A percentile compares a stretch with the other conserved stretches of the same genome.
These are phyloP conservation scores for Clonostachys rosea DNA, from an alignment of 2,329 filamentous ascomycete species.

Conservation along the genomic window DNA sequence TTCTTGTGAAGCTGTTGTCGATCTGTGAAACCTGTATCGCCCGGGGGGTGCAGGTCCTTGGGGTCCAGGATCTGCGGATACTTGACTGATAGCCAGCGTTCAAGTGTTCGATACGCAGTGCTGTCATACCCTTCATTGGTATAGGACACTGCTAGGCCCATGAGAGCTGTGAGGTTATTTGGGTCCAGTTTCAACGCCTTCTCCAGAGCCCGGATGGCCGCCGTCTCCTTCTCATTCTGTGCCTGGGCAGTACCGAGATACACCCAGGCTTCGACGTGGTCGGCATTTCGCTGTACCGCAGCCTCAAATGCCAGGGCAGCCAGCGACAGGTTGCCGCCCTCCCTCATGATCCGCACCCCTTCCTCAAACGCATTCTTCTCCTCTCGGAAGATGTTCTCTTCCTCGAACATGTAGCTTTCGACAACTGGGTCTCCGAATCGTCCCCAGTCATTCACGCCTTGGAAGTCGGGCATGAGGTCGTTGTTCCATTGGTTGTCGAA, in stretches of 20 bases:
- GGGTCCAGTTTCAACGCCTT: slow-evolving; percentile 86
- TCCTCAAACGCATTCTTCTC: slow-evolving; percentile 85
- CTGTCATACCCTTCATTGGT: slow-evolving; percentile 99
- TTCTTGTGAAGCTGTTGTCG: slow-evolving; percentile 84
- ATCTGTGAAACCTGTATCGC: slow-evolving; percentile 93
- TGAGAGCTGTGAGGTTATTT: slow-evolving; percentile 81
- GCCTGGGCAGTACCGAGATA: slow-evolving; percentile 88
- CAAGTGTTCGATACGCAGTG: slow-evolving; percentile 90
- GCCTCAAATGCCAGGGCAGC: slow-evolving; percentile 95
- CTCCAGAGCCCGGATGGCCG: slow-evolving; percentile 89
- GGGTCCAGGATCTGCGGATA: slow-evolving; percentile 80
- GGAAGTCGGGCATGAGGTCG: slow-evolving; percentile 50
- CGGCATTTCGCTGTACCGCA: slow-evolving; percentile 82
- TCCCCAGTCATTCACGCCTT: slow-evolving; percentile 59
- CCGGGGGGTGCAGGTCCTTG: slow-evolving; percentile 65
- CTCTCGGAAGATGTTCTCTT: slow-evolving; percentile 84
- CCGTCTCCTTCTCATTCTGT: slow-evolving; percentile 97
- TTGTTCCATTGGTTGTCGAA: slow-evolving; percentile 71
- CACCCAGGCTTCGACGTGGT: slow-evolving; percentile 90
- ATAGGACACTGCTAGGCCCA: slow-evolving; percentile 94
- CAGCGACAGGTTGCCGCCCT: slow-evolving; percentile 89
- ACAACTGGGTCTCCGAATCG: slow-evolving; percentile 70
- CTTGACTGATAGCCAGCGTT: slow-evolving; percentile 94
- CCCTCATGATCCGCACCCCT: slow-evolving; percentile 86
- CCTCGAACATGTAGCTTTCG: slow-evolving; percentile 91